Percentiles rank a stretch among this genome's conserved stretches.
phyloP scores from a whole-genome alignment of 2,329 filamentous ascomycete genomes.

The Pseudogymnoascus sp. region DNA sequence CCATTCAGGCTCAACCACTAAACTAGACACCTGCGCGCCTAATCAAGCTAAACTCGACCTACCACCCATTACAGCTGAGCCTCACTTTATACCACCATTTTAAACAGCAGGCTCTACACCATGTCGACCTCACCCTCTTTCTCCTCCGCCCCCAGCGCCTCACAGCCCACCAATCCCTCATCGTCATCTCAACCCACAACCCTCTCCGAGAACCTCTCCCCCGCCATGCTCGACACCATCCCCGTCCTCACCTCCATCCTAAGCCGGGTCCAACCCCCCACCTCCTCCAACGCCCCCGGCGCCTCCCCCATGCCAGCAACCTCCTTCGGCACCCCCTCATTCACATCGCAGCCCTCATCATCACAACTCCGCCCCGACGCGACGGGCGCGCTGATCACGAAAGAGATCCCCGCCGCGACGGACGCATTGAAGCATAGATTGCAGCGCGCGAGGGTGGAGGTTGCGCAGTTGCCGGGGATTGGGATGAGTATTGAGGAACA shows the following conservation, averaged over 20 bases:
- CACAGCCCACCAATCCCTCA: slow-evolving; percentile 22
- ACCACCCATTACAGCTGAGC: background rate
- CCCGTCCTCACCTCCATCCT: slow-evolving; percentile 74
- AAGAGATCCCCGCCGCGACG: slow-evolving; percentile 71
- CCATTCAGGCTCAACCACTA: background rate
- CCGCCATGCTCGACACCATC: slow-evolving; percentile 77
- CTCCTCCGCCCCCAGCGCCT: background rate
- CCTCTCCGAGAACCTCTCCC: slow-evolving; percentile 56
- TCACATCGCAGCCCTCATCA: slow-evolving; percentile 19
- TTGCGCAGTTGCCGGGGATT: slow-evolving; percentile 62
- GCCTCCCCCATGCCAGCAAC: slow-evolving; percentile 15
- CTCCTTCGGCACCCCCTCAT: slow-evolving; percentile 21
- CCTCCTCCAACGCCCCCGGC: slow-evolving; percentile 29
- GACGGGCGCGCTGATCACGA: slow-evolving; percentile 33
- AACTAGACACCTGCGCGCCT: background rate
- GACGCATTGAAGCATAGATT: slow-evolving; percentile 76
- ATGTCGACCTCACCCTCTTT: slow-evolving; percentile 17
- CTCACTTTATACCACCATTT: background rate
- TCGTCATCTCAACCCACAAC: slow-evolving; percentile 25
- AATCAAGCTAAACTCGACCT: background rate
- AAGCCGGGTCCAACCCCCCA: slow-evolving; percentile 54
- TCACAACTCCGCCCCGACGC: slow-evolving; percentile 22
- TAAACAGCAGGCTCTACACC: slow-evolving; percentile 10
- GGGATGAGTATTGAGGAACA: slow-evolving; percentile 58
- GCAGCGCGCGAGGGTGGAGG: slow-evolving; percentile 61